Percentiles rank a stretch among this genome's conserved stretches.
phyloP scores from a whole-genome alignment of 1,284 basidiomycete genomes.

The Psilocybe mexicana region DNA sequence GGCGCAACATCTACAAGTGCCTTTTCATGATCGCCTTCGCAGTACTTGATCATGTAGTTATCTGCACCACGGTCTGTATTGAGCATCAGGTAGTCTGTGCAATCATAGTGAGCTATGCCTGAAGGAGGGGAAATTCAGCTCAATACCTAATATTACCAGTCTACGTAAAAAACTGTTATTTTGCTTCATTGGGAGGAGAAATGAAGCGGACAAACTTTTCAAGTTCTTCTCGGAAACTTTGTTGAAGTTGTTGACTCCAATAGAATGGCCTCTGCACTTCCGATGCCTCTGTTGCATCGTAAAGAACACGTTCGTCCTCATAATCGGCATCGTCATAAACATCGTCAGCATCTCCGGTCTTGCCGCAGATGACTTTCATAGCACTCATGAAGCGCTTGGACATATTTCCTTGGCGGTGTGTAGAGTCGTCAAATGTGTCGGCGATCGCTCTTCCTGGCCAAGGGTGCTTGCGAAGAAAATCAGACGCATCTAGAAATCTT shows the following conservation, averaged over 20 bases:
- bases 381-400: constrained; percentile 67
- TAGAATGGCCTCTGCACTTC: constrained; percentile 66
- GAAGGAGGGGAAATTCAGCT: neutral
- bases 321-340: constrained; percentile 68
- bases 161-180: constrained; percentile 36
- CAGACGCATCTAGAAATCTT: constrained; percentile 68
- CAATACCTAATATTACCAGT: constrained; percentile 76
- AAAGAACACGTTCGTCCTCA: constrained; percentile 67
- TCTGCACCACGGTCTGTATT: constrained; percentile 85
- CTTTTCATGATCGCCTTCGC: constrained; percentile 75
- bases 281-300: constrained; percentile 59
- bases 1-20: constrained; percentile 75
- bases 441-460: constrained; percentile 84
- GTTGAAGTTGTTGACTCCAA: constrained; percentile 77
- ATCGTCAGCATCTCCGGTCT: constrained; percentile 73
- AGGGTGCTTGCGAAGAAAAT: constrained; percentile 83
- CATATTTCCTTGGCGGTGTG: constrained; percentile 63
- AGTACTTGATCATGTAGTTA: constrained; percentile 89
- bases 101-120: neutral
- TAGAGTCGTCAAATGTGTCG: constrained; percentile 83
- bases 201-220: constrained; percentile 64
- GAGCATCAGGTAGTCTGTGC: constrained; percentile 81
- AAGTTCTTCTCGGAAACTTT: constrained; percentile 82
- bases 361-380: constrained; percentile 76
- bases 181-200: constrained; percentile 4